These are phyloP conservation scores for Colletotrichum kahawae DNA, from an alignment of 2,329 filamentous ascomycete species.

Conservation along the genomic window DNA sequence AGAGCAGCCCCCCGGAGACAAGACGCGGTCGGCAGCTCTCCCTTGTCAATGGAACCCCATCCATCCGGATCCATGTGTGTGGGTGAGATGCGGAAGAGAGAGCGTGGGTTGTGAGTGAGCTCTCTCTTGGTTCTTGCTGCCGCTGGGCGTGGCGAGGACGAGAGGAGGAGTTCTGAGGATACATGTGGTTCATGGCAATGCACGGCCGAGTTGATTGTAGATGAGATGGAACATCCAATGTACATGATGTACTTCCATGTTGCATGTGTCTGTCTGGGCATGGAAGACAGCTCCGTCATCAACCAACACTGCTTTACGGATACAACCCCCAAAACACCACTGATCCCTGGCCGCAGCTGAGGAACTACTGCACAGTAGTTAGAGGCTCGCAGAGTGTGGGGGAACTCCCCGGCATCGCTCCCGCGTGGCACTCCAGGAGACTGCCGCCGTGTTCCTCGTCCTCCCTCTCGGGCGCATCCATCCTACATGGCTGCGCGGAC, in stretches of 20 bases:
- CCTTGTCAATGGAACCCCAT: background rate
- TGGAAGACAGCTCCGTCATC: background rate
- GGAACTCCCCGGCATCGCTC: conserved; percentile 17
- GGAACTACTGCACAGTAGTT: background rate
- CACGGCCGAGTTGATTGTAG: background rate
- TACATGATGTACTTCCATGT: background rate
- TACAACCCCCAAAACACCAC: background rate
- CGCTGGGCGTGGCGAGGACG: background rate
- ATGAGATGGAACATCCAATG: background rate
- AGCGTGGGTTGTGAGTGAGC: background rate
- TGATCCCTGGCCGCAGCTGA: background rate
- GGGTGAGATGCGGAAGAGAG: background rate
- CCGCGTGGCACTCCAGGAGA: conserved; percentile 11
- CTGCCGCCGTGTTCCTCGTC: background rate
- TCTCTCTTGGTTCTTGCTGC: background rate
- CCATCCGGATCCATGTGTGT: background rate
- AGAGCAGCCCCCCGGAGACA: background rate
- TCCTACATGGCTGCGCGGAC: background rate
- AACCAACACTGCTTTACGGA: background rate
- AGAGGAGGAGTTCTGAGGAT: background rate
- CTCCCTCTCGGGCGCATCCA: conserved; percentile 2
- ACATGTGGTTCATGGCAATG: background rate
- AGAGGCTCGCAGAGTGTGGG: background rate
- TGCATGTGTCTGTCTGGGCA: background rate
- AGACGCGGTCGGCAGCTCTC: background rate